Conservation (phyloP, 1,139 yeast genomes). For the Groenewaldozyma sp. region DNA sequence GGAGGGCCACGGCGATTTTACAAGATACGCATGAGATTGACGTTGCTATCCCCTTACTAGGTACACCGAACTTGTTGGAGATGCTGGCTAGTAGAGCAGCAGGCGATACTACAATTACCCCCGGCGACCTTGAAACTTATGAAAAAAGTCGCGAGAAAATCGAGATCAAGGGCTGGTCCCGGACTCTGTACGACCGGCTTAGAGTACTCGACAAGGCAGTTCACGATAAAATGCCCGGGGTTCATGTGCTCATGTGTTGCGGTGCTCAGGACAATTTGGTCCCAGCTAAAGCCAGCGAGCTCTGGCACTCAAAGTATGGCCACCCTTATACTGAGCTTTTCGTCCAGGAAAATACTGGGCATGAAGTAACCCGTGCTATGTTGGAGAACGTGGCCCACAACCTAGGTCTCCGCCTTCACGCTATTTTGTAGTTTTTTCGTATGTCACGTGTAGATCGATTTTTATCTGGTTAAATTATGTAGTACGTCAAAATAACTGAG, state of each 20-base stretch:
- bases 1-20: slow-evolving; percentile 14
- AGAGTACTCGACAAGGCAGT: slow-evolving; percentile 7
- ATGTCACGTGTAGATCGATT: background rate
- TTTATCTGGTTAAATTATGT: no score
- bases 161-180: slow-evolving; percentile 7
- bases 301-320: slow-evolving; percentile 10
- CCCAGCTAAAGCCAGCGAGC: slow-evolving; percentile 11
- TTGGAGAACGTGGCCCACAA: slow-evolving; percentile 4
- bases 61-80: slow-evolving; percentile 12
- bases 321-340: slow-evolving; percentile 6
- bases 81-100: slow-evolving; percentile 11
- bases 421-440: no score
- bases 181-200: slow-evolving; percentile 5
- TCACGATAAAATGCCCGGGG: slow-evolving; percentile 6
- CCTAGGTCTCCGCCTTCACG: no score
- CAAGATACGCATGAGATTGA: slow-evolving; percentile 1
- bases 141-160: slow-evolving; percentile 2
- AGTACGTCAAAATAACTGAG: no score
- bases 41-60: slow-evolving; percentile 14
- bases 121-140: slow-evolving; percentile 2
- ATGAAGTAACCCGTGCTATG: slow-evolving; percentile 15
- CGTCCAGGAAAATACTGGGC: slow-evolving; percentile 14
- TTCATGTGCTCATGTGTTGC: slow-evolving; percentile 9
- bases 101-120: slow-evolving; percentile 3
- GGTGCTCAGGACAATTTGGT: slow-evolving; percentile 16